Base-by-base conservation (phyloP, 768 basidiomycete genomes). In the Pleurotus citrinopileatus region DNA sequence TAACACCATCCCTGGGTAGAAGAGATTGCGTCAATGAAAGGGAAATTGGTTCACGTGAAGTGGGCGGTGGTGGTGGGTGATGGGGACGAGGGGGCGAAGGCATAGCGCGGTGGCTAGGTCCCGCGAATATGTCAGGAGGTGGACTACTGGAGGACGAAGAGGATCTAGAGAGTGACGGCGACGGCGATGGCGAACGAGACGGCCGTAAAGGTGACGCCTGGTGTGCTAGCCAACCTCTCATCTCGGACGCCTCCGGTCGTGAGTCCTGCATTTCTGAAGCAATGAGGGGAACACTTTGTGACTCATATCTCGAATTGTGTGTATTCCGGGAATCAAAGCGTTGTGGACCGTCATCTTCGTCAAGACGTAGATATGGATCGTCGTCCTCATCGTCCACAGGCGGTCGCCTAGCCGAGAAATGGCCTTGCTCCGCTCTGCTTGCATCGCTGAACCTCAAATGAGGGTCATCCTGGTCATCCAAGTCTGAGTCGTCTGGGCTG, bases 381-480 rank as follows among this genome's bases (percentile, higher is more conserved):
- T 87, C 84, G 59, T 83, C 83, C 22, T 87, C 86, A 42, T 77
- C 73, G 8, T 66, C 71, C 38, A 52, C 44, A 25, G 26, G 50
- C 19, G 62, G 61, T 59, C 56, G 32, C 29, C 64, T 61, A 57
- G 62, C 37, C 65, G 68, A 17, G 65, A 68, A 55, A 66, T 61
- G 48, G 66, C 52, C 55, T 26, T 36, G 20, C 25, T 53, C 48
- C 38, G 64, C 63, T 63, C 58, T 76, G 70, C 51, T 73, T 62
- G 56, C 63, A 57, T 59, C 67, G 55, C 69, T 73, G 28, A 65
- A 63, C 55, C 77, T 73, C 26, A 91, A 73, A 71, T 90, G 88
- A 1, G 90, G 90, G 68, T 91, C 89, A 65, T 89, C 86, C 23
- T 79, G 64, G 73, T 91, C 89, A 65, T 89, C 87, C 40, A 87